Conservation (phyloP, 208 protist genomes). For the Trypanosoma avium region DNA sequence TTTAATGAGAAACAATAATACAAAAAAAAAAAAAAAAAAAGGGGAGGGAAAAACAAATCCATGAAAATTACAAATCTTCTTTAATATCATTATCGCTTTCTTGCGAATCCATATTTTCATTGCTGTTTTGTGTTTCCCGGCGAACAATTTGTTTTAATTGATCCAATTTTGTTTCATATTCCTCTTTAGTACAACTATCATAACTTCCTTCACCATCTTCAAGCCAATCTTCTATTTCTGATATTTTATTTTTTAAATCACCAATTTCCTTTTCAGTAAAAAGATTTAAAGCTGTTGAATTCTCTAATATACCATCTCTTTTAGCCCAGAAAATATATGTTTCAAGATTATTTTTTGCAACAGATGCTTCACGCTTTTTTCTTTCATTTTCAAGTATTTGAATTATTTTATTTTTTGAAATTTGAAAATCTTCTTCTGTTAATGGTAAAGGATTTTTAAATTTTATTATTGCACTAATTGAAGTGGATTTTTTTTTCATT, state of each 20-base stretch:
- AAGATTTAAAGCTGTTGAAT: slow-evolving; percentile 25
- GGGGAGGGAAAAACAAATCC: slow-evolving; percentile 5
- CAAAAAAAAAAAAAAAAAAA: slow-evolving; percentile 13
- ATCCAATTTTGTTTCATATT: slow-evolving; percentile 51
- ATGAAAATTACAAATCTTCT: slow-evolving; percentile 34
- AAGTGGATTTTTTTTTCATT: slow-evolving; percentile 37
- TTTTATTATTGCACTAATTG: slow-evolving; percentile 31
- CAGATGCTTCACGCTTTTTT: slow-evolving; percentile 50
- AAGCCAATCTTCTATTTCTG: slow-evolving; percentile 57
- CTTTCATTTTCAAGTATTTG: slow-evolving; percentile 56
- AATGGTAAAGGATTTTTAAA: slow-evolving; percentile 42
- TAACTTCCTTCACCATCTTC: slow-evolving; percentile 71
- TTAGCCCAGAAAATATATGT: slow-evolving; percentile 78
- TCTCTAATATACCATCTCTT: slow-evolving; percentile 61
- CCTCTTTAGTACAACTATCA: slow-evolving; percentile 47
- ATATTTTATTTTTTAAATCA: slow-evolving; percentile 29
- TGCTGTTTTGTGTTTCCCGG: slow-evolving; percentile 2
- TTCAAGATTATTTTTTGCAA: slow-evolving; percentile 85
- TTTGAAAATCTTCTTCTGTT: slow-evolving; percentile 28
- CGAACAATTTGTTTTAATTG: slow-evolving; percentile 48
- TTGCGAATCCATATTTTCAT: not conserved
- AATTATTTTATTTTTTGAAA: slow-evolving; percentile 41
- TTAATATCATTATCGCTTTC: slow-evolving; percentile 18
- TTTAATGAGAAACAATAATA: too few relatives aligned
- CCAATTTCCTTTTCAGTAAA: slow-evolving; percentile 31